These are phyloP conservation scores for Hawksworthiomyces lignivorus DNA, from an alignment of 2,329 filamentous ascomycete genomes.

Conservation along the genomic window DNA sequence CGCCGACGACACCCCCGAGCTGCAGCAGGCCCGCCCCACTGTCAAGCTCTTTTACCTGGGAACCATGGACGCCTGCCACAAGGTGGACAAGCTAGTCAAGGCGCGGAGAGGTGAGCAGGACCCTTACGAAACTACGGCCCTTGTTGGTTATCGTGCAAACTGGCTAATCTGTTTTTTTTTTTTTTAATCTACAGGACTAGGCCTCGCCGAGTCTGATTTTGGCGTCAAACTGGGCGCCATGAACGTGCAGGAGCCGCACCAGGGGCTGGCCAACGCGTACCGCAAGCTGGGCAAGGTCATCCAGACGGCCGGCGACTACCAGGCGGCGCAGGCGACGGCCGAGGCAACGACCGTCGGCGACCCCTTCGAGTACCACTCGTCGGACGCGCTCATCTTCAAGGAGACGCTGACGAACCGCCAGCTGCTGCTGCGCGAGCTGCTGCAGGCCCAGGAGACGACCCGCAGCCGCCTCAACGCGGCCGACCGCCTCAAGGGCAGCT, in stretches of 20 bases:
- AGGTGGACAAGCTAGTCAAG: conserved; percentile 91
- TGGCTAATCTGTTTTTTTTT: conserved; percentile 6
- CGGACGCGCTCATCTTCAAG: conserved; percentile 95
- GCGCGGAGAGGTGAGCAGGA: conserved; percentile 74
- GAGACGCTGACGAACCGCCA: conserved; percentile 96
- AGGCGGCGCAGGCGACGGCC: conserved; percentile 91
- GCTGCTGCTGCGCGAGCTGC: conserved; percentile 85
- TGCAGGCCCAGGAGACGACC: conserved; percentile 82
- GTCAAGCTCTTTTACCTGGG: conserved; percentile 96
- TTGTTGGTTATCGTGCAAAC: too few relatives aligned
- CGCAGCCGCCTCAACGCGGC: conserved; percentile 77
- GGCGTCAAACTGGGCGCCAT: conserved; percentile 83
- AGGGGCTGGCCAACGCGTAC: conserved; percentile 81
- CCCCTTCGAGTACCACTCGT: conserved; percentile 87
- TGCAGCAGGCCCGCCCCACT: conserved; percentile 78
- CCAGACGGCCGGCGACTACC: conserved; percentile 88
- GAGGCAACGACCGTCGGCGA: conserved; percentile 94
- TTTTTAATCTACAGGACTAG: conserved; percentile 49
- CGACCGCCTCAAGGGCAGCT: conserved; percentile 79
- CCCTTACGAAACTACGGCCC: too few relatives aligned
- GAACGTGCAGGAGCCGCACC: conserved; percentile 83
- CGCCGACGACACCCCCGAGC: conserved; percentile 91
- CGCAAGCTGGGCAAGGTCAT: conserved; percentile 91
- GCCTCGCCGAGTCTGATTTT: conserved; percentile 85
- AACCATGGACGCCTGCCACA: conserved; percentile 94